These are phyloP conservation scores for Setaria viridis DNA, from an alignment of 202 grass and related monocot genomes.

Conservation along the genomic window DNA sequence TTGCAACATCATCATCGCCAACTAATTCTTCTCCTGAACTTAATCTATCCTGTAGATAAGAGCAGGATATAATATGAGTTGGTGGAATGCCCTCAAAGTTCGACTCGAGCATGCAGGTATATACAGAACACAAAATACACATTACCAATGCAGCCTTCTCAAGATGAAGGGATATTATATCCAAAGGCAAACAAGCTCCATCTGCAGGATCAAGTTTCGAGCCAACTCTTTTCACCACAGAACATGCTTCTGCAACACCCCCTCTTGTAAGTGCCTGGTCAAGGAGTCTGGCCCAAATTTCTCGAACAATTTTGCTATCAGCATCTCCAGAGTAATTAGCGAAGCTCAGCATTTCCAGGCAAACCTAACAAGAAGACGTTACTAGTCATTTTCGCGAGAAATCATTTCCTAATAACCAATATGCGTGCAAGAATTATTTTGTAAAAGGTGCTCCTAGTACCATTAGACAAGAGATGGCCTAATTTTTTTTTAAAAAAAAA, in stretches of 20 bases:
- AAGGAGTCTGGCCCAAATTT: constrained; percentile 93
- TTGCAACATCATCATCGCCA: constrained; percentile 90
- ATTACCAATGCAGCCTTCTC: constrained; percentile 96
- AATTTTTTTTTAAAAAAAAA: no score
- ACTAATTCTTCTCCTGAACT: constrained; percentile 84
- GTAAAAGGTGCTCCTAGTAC: constrained; percentile 8
- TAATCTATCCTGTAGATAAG: constrained; percentile 75
- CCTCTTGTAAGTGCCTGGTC: constrained; percentile 83
- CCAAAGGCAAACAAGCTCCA: constrained; percentile 80
- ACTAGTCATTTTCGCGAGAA: constrained; percentile 33
- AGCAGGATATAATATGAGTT: constrained; percentile 40
- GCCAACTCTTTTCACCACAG: constrained; percentile 86
- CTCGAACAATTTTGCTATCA: constrained; percentile 79
- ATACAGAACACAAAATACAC: constrained; percentile 40
- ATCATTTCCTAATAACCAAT: constrained; percentile 24
- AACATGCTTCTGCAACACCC: constrained; percentile 88
- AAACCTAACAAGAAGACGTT: constrained; percentile 66
- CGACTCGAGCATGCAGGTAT: constrained; percentile 18
- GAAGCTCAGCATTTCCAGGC: constrained; percentile 98
- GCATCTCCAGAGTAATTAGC: constrained; percentile 92
- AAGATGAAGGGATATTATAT: constrained; percentile 91
- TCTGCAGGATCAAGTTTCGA: constrained; percentile 91
- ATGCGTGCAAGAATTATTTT: constrained; percentile 17
- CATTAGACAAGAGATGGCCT: constrained; percentile 6
- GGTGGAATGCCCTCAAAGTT: constrained; percentile 5